Evolutionary conservation across 1,139 yeast species (phyloP).

Genomic region (Debaryomyces coudertii): DNA sequence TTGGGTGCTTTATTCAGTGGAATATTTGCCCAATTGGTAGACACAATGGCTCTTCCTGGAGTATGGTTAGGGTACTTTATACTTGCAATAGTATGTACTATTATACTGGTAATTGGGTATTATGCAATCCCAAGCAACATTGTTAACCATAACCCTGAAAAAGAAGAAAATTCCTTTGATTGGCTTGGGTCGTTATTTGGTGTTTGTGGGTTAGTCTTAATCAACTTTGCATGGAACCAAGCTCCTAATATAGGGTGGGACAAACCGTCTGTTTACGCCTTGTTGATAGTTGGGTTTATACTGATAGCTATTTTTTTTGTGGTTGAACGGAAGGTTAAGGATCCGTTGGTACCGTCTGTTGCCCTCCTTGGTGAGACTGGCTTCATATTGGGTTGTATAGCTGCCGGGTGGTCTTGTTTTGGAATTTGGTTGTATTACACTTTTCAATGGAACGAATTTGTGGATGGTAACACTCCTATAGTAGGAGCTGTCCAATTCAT

Average conservation of each 20-base stretch:
- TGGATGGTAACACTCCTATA: conserved; percentile 38
- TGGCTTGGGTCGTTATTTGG: conserved; percentile 50
- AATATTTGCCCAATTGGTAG: conserved; percentile 36
- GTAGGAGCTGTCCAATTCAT: conserved; percentile 40
- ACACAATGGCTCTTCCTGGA: conserved; percentile 6
- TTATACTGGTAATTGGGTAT: conserved; percentile 32
- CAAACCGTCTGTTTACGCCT: conserved; percentile 48
- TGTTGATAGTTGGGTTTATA: conserved; percentile 51
- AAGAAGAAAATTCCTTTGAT: conserved; percentile 38
- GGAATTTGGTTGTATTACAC: conserved; percentile 59
- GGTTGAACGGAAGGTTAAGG: conserved; percentile 36
- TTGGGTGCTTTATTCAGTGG: conserved; percentile 54
- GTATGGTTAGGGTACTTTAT: conserved; percentile 41
- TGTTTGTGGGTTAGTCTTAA: conserved; percentile 50
- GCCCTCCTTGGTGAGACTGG: conserved; percentile 45
- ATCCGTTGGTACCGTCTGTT: conserved; percentile 53
- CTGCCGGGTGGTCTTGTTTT: conserved; percentile 64
- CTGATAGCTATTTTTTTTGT: conserved; percentile 37
- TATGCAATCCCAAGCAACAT: conserved; percentile 48
- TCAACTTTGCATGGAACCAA: conserved; percentile 63
- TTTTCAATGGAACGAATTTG: conserved; percentile 35
- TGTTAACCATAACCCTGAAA: conserved; percentile 21
- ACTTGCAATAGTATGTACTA: conserved; percentile 40
- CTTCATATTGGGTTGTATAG: conserved; percentile 51
- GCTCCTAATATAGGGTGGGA: conserved; percentile 66